Percentiles rank a stretch among this genome's conserved stretches.
These are phyloP conservation scores for Metschnikowia matae DNA, from an alignment of 805 yeast genomes.

Conservation along the genomic window DNA sequence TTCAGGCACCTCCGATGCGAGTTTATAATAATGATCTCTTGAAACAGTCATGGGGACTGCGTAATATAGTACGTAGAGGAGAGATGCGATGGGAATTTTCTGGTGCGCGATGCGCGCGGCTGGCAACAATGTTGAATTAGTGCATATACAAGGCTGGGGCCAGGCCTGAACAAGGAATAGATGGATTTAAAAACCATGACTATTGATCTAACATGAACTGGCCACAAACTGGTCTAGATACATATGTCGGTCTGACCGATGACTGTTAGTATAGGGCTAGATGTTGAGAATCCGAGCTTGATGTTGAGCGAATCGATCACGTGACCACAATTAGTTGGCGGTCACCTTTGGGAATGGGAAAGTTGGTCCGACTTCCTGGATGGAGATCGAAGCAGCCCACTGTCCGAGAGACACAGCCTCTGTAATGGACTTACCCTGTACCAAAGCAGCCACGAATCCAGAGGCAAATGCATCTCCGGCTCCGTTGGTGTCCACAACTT, in stretches of 20 bases:
- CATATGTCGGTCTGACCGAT: background rate
- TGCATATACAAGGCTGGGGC: slow-evolving; percentile 1
- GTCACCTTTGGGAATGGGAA: slow-evolving; percentile 77
- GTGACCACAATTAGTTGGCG: slow-evolving; percentile 16
- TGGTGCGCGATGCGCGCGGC: slow-evolving; percentile 1
- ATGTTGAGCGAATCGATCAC: slow-evolving; percentile 15
- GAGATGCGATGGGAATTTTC: slow-evolving; percentile 4
- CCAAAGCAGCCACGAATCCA: slow-evolving; percentile 88
- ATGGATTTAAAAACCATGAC: too few species aligned
- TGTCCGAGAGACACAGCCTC: slow-evolving; percentile 80
- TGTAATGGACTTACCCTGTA: slow-evolving; percentile 59
- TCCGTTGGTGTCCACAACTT: slow-evolving; percentile 92
- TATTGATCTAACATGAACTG: too few species aligned
- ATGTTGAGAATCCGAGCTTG: slow-evolving; percentile 1
- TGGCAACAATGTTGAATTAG: slow-evolving; percentile 20
- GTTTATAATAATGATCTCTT: slow-evolving; percentile 69
- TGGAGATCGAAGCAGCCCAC: slow-evolving; percentile 90
- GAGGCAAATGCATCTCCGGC: slow-evolving; percentile 99
- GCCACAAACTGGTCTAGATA: too few species aligned
- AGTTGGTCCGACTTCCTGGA: slow-evolving; percentile 92
- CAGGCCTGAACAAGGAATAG: too few species aligned
- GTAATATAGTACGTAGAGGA: background rate
- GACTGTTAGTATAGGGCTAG: too few species aligned
- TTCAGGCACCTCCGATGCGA: slow-evolving; percentile 70
- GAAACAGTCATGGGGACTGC: slow-evolving; percentile 45